Evolutionary conservation across 23 red algal species (phyloP), one percentile per base, ranked within the genome.

Genomic region (Gracilariopsis chorda): DNA sequence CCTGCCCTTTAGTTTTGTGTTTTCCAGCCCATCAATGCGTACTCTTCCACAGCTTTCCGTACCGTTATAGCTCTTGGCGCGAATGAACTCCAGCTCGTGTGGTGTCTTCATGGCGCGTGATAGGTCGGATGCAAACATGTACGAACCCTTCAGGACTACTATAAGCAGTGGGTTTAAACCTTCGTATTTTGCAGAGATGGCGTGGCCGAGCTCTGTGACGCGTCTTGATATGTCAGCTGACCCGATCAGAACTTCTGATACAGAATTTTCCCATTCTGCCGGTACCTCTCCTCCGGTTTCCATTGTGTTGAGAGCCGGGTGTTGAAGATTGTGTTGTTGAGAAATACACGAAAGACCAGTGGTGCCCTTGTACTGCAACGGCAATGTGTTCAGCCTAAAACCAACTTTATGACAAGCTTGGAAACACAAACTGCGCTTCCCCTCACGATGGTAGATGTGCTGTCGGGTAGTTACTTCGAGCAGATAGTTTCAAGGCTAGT

Each of bases 71-170:
- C 81, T 90, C n/a, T 51, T 71, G 34, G 96, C 96, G 40, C 93
- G 81, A 24, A 90, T 88, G 74, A 95, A 98, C 42, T 94, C 78
- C 32, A 98, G 49, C 27, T 83, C 68, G 52, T 97, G 81, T 3
- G 65, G 53, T 32, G 87, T 41, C 10, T 73, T 72, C 25, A 94
- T 67, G 51, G 89, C 48, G 17, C 96, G 93, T 10, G 84, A 89
- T 4, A 98, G 72, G 77, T 98, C 96, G 43, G 96, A 84, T 16
- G 81, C 74, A 56, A 98, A 98, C 41, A 98, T 94, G 35, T 80
- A 95, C 29, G 92, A 95, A 3, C 96, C 96, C 51, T 94, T 95
- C 25, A 98, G 83, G 32, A 98, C 88, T 49, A 94, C 88, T 2
- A 98, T 29, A 10, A 98, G 48, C 8, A 95, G 76, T 0, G 91